Conservation (phyloP, 768 basidiomycete species). For the Mycena vitilis region DNA sequence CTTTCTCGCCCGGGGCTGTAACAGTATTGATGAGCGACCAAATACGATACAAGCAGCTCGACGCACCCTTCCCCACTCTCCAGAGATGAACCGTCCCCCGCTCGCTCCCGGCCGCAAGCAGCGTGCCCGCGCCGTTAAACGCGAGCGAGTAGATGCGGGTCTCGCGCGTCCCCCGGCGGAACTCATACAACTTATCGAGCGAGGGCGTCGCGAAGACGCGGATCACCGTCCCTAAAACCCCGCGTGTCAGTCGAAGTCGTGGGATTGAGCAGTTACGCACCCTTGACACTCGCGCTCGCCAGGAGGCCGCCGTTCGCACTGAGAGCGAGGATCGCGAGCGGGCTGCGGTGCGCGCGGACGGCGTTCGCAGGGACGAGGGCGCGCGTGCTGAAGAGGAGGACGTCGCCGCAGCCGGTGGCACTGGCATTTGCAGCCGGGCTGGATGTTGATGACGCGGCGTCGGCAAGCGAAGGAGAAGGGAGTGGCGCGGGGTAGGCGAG, state of each 20-base stretch:
- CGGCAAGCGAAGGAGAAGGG: slow-evolving; percentile 79
- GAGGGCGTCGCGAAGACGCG: slow-evolving; percentile 93
- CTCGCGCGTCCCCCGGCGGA: slow-evolving; percentile 89
- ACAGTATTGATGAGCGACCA: neutral
- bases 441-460: slow-evolving; percentile 49
- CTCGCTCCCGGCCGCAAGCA: slow-evolving; percentile 92
- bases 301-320: slow-evolving; percentile 90
- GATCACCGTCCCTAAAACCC: slow-evolving; percentile 90
- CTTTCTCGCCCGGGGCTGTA: slow-evolving; percentile 10
- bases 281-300: slow-evolving; percentile 71
- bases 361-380: slow-evolving; percentile 94
- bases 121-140: slow-evolving; percentile 85
- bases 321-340: slow-evolving; percentile 88
- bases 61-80: slow-evolving; percentile 20
- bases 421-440: neutral
- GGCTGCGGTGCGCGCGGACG: slow-evolving; percentile 96
- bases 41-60: no score
- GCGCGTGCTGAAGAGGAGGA: slow-evolving; percentile 94
- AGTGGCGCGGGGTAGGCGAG: slow-evolving; percentile 97
- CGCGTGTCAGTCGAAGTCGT: neutral
- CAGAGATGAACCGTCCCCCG: slow-evolving; percentile 96
- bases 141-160: slow-evolving; percentile 83
- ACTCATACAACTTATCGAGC: slow-evolving; percentile 95
- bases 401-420: slow-evolving; percentile 68
- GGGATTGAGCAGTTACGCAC: slow-evolving; percentile 11